Conservation (phyloP, 257 asterid genomes). For the Anisodus tanguticus region DNA sequence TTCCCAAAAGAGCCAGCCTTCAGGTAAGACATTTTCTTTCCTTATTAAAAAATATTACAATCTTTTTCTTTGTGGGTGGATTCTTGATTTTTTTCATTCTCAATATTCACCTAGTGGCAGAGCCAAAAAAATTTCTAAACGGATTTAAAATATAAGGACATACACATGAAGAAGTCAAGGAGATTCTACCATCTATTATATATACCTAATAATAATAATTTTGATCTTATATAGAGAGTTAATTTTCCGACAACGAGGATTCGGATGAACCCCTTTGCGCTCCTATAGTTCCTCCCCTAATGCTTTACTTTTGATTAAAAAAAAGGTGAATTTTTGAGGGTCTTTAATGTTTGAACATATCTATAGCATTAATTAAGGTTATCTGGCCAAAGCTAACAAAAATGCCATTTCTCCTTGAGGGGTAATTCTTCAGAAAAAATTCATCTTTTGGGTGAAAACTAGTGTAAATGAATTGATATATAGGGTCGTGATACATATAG, state of each 20-base stretch:
- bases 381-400: neutral
- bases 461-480: no score
- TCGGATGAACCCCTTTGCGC: no score
- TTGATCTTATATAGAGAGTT: no score
- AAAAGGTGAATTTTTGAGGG: neutral
- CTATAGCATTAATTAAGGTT: neutral
- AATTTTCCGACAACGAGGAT: no score
- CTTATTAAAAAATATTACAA: neutral
- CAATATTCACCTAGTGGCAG: neutral
- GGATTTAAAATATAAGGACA: neutral
- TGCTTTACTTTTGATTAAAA: neutral
- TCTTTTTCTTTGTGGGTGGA: neutral
- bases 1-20: conserved; percentile 33
- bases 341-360: neutral
- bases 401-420: neutral
- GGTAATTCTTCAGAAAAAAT: neutral
- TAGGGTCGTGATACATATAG: neutral
- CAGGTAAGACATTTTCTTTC: conserved; percentile 38
- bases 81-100: neutral
- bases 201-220: no score
- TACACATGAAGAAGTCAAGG: neutral
- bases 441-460: neutral
- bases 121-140: neutral
- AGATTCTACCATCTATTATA: neutral
- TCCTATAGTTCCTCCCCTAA: neutral